phyloP scores from a whole-genome alignment of 2,329 filamentous ascomycete species.

The Ophiobolus disseminans region DNA sequence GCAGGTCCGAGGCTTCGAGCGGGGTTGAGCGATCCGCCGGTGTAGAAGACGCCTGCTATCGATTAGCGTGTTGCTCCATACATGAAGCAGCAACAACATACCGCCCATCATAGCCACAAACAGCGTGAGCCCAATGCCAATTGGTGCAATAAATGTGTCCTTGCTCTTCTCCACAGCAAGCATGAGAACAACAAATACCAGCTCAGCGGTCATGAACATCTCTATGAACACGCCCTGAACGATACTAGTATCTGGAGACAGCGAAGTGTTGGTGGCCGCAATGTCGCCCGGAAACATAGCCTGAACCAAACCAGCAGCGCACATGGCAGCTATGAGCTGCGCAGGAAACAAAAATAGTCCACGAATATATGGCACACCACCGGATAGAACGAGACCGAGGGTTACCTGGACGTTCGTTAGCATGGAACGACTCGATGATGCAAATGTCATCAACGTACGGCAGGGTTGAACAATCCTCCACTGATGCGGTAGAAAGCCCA shows the following conservation, averaged over 20 bases:
- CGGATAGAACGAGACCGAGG: conserved; percentile 30
- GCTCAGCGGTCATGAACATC: conserved; percentile 32
- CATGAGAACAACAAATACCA: conserved; percentile 37
- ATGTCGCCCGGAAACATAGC: conserved; percentile 34
- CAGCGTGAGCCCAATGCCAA: conserved; percentile 29
- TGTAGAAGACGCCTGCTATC: conserved; percentile 46
- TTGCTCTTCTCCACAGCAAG: conserved; percentile 41
- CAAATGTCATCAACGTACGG: conserved; percentile 18
- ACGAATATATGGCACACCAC: conserved; percentile 23
- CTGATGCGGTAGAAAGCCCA: conserved; percentile 45
- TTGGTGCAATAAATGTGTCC: conserved; percentile 30
- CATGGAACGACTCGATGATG: background rate
- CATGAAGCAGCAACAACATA: conserved; percentile 4
- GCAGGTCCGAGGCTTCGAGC: conserved; percentile 54
- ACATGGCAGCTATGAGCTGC: conserved; percentile 34
- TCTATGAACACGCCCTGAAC: conserved; percentile 29
- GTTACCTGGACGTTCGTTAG: conserved; percentile 24
- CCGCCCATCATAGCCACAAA: conserved; percentile 39
- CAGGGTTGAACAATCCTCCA: conserved; percentile 25
- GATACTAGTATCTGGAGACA: conserved; percentile 22
- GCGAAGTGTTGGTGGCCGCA: conserved; percentile 27
- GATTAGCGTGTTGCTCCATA: conserved; percentile 1
- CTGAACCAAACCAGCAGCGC: conserved; percentile 29
- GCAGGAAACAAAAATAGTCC: conserved; percentile 28
- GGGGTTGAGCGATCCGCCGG: conserved; percentile 53